phyloP scores from a whole-genome alignment of 768 basidiomycete species.

The Udeniomyces megalosporus region DNA sequence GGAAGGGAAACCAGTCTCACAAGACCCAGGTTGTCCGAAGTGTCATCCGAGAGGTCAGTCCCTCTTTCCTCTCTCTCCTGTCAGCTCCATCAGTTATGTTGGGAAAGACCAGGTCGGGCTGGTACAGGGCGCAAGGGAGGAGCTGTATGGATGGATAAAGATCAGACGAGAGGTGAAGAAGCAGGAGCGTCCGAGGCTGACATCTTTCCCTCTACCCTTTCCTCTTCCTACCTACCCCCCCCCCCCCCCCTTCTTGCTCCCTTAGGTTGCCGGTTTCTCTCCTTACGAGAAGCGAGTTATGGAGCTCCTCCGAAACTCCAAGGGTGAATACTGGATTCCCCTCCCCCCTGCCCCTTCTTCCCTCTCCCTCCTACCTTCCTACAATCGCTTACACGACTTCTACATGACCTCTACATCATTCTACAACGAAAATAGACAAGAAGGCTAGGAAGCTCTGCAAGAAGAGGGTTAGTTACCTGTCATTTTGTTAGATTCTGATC shows the following conservation, averaged over 20 bases:
- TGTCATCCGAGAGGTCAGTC: slow-evolving; percentile 72
- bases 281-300: slow-evolving; percentile 95
- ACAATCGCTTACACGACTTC: no score
- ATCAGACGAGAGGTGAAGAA: neutral
- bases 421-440: no score
- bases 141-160: neutral
- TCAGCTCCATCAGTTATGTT: neutral
- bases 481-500: no score
- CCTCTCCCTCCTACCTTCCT: no score
- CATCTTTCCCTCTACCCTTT: no score
- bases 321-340: no score
- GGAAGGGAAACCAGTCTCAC: slow-evolving; percentile 71
- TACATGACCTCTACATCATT: no score
- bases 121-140: neutral
- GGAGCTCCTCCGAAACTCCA: slow-evolving; percentile 95
- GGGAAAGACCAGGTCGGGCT: neutral
- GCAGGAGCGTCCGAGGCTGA: neutral
- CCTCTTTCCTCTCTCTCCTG: neutral
- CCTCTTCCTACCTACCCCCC: no score
- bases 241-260: no score
- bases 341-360: no score
- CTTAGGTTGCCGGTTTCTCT: slow-evolving; percentile 58
- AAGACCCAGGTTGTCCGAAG: slow-evolving; percentile 89
- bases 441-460: slow-evolving; percentile 98
- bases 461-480: slow-evolving; percentile 69